Base-by-base conservation (phyloP, 139 green algal genomes). In the Astrephomene gubernaculifera region DNA sequence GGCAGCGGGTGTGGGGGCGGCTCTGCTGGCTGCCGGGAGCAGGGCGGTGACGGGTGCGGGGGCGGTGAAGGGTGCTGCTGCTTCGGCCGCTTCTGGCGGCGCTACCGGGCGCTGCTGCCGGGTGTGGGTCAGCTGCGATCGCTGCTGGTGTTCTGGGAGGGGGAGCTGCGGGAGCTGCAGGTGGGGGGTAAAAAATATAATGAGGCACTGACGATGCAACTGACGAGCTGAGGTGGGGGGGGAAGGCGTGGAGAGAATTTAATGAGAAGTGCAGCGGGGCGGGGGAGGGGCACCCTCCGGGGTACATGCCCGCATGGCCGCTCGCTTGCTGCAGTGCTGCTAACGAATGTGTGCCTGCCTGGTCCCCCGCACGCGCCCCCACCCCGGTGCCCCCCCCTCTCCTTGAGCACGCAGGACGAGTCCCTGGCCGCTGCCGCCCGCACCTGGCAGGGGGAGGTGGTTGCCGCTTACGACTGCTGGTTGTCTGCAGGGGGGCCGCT, bases 101-200 rank as follows among this genome's bases (percentile, higher is more conserved):
- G 52, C 38, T 88, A 90, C 54, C n/a, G 45, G 38, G 21, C 7
- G 10, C 54, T 88, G 45, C 36, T 89, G 33, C 82, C 87, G 1
- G 22, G 39, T 2, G 12, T 29, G 4, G 25, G 49, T 44, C 12
- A 74, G 49, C 78, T 85, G 25, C 24, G 17, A 31, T 71, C 63
- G 27, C 72, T 88, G 61, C 73, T 83, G 49, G 41, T 82, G 14
- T 79, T 60, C 10, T 21, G 7, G 4, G 44, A 54, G 24, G 35
- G 21, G 24, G 63, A 83, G 72, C 72, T 88, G 61, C 17, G 31
- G 45, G 35, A 65, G 64, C 72, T 88, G 31, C 72, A 88, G 83
- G 83, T 71, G 49, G 1, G 53, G 14, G n/a, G n/a, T n/a, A n/a
- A n/a, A n/a, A n/a, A n/a, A n/a, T n/a, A n/a, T n/a, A n/a, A n/a